Conservation (phyloP, 176 grass and related monocot genomes). For the Carex pumila region DNA sequence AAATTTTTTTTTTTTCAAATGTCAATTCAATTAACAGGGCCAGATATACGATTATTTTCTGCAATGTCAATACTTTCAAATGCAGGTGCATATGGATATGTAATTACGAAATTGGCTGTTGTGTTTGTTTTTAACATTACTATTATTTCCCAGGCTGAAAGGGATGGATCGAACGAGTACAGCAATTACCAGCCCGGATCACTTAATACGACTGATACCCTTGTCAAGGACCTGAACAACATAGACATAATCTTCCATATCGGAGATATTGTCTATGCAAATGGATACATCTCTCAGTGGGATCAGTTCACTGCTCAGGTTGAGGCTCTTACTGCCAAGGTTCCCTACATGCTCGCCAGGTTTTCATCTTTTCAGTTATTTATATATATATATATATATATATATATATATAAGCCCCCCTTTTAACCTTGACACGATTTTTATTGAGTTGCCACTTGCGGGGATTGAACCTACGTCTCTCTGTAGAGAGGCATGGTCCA, state of each 20-base stretch:
- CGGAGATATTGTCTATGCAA: slow-evolving; percentile 76
- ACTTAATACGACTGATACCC: slow-evolving; percentile 69
- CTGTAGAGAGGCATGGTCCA: no score
- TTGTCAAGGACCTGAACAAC: slow-evolving; percentile 75
- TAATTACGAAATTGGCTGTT: background rate
- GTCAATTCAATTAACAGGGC: background rate
- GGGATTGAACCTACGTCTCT: no score
- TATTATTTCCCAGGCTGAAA: slow-evolving; percentile 41
- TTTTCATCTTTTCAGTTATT: background rate
- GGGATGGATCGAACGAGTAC: slow-evolving; percentile 83
- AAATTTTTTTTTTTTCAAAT: no score
- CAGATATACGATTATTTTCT: background rate
- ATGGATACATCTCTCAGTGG: slow-evolving; percentile 92
- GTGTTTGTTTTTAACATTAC: background rate
- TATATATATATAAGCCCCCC: no score
- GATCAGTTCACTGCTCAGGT: slow-evolving; percentile 94
- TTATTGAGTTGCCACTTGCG: no score
- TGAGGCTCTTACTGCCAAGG: slow-evolving; percentile 62
- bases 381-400: no score
- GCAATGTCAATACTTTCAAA: background rate
- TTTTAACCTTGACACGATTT: no score
- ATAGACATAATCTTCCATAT: slow-evolving; percentile 85
- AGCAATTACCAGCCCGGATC: slow-evolving; percentile 72
- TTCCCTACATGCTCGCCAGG: slow-evolving; percentile 93
- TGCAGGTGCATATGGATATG: background rate